A percentile compares a stretch with the other conserved stretches of the same genome.
These are phyloP conservation scores for Didymella glomerata DNA, from an alignment of 2,329 filamentous ascomycete species.

Conservation along the genomic window DNA sequence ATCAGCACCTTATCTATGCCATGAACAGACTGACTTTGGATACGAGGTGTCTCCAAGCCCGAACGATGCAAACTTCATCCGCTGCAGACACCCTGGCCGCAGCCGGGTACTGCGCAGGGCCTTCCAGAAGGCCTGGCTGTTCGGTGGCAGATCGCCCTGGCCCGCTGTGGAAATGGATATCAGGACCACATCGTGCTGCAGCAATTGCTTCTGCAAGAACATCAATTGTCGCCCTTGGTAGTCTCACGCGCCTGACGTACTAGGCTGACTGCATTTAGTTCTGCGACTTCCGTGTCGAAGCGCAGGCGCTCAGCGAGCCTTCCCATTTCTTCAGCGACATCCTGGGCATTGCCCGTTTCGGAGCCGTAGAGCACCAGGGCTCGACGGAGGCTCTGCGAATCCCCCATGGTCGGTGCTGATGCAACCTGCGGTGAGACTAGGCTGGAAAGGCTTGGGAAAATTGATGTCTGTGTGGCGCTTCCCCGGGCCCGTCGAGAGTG, in stretches of 20 bases:
- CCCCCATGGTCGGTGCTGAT: slow-evolving; percentile 31
- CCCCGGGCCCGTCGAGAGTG: slow-evolving; percentile 27
- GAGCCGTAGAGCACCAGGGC: slow-evolving; percentile 88
- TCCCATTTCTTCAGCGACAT: slow-evolving; percentile 86
- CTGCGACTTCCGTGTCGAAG: slow-evolving; percentile 77
- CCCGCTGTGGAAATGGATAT: slow-evolving; percentile 92
- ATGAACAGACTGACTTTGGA: slow-evolving; percentile 71
- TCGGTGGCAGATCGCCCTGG: slow-evolving; percentile 90
- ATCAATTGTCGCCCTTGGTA: slow-evolving; percentile 16
- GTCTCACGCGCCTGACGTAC: slow-evolving; percentile 61
- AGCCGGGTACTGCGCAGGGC: slow-evolving; percentile 81
- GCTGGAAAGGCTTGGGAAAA: slow-evolving; percentile 23
- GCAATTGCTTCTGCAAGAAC: slow-evolving; percentile 52
- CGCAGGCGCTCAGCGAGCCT: slow-evolving; percentile 77
- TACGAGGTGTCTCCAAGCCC: slow-evolving; percentile 96
- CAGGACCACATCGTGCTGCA: slow-evolving; percentile 67
- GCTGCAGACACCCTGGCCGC: slow-evolving; percentile 71
- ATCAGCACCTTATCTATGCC: neutral
- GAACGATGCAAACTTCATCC: slow-evolving; percentile 81
- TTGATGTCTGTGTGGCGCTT: slow-evolving; percentile 28
- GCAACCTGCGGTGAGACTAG: slow-evolving; percentile 33
- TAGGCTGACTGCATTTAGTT: slow-evolving; percentile 78
- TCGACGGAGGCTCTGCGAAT: slow-evolving; percentile 46
- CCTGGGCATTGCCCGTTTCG: slow-evolving; percentile 93
- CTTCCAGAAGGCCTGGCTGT: slow-evolving; percentile 84